Percentiles rank a stretch among this genome's conserved stretches.
phyloP scores from a whole-genome alignment of 140 eudicot species.

The Oenanthe javanica region DNA sequence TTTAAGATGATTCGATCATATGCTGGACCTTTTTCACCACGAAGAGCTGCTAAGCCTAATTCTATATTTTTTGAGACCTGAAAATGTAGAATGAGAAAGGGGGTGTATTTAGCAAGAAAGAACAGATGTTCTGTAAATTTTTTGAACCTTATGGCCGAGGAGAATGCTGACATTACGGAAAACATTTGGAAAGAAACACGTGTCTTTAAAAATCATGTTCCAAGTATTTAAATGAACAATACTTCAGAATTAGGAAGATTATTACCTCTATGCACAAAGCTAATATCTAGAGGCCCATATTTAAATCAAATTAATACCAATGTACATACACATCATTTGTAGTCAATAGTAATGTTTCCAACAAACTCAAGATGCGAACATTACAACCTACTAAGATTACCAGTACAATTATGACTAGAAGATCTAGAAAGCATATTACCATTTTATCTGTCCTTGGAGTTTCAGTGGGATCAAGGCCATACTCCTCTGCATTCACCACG shows the following conservation, averaged over 20 bases:
- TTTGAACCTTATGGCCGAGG: background rate
- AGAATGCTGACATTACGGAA: background rate
- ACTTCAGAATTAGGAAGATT: background rate
- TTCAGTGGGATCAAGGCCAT: constrained; percentile 80
- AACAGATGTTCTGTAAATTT: background rate
- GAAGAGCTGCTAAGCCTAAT: constrained; percentile 78
- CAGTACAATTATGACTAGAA: too few species aligned
- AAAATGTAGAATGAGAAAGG: constrained; percentile 1
- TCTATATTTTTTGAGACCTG: constrained; percentile 88
- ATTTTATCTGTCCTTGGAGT: constrained; percentile 99
- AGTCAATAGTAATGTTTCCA: background rate
- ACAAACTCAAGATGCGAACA: background rate
- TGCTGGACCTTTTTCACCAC: constrained; percentile 89
- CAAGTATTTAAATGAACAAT: background rate
- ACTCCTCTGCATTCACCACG: constrained; percentile 68
- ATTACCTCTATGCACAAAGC: background rate
- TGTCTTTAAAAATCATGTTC: background rate
- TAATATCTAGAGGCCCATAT: background rate
- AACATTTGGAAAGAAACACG: background rate
- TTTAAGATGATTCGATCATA: constrained; percentile 79
- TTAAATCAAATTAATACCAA: background rate
- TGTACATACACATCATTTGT: background rate
- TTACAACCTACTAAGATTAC: background rate
- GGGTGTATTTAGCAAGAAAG: background rate
- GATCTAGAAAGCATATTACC: constrained; percentile 34